Percentiles rank a stretch among this genome's conserved stretches.
These are phyloP conservation scores for Nakaseomyces bracarensis DNA, from an alignment of 1,139 yeast species.

Conservation along the genomic window DNA sequence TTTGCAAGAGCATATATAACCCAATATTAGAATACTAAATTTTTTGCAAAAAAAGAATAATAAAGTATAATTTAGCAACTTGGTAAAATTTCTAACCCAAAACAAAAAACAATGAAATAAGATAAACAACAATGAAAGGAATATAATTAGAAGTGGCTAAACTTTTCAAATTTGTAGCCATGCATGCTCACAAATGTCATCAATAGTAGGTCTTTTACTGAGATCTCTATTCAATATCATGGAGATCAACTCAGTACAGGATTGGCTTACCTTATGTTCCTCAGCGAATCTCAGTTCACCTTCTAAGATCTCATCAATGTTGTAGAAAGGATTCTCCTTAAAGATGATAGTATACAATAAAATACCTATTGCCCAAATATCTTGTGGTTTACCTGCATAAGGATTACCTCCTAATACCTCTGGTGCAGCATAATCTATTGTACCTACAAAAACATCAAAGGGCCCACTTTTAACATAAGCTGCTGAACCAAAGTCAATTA, in stretches of 20 bases:
- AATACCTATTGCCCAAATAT: conserved; percentile 94
- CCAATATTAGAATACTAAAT: too few relatives aligned
- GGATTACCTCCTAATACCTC: conserved; percentile 85
- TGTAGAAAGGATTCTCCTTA: conserved; percentile 91
- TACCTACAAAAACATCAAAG: conserved; percentile 93
- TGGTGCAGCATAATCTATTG: conserved; percentile 95
- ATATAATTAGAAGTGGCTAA: background rate
- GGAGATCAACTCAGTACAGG: conserved; percentile 50
- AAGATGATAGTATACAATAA: conserved; percentile 80
- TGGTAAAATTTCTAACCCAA: background rate
- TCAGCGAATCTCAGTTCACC: conserved; percentile 69
- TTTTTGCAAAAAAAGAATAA: too few relatives aligned
- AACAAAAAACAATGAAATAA: background rate
- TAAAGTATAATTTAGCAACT: too few relatives aligned
- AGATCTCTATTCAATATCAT: conserved; percentile 60
- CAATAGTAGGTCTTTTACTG: conserved; percentile 59
- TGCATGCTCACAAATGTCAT: conserved; percentile 54
- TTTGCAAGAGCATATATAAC: too few relatives aligned
- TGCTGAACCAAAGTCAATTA: conserved; percentile 94
- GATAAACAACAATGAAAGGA: background rate
- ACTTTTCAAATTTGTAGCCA: conserved; percentile 44
- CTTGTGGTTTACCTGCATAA: conserved; percentile 89
- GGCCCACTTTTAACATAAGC: conserved; percentile 88
- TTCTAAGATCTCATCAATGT: conserved; percentile 90
- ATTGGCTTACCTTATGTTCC: conserved; percentile 43